Conservation (phyloP, 1,139 yeast genomes). For the Diutina mesorugosa region DNA sequence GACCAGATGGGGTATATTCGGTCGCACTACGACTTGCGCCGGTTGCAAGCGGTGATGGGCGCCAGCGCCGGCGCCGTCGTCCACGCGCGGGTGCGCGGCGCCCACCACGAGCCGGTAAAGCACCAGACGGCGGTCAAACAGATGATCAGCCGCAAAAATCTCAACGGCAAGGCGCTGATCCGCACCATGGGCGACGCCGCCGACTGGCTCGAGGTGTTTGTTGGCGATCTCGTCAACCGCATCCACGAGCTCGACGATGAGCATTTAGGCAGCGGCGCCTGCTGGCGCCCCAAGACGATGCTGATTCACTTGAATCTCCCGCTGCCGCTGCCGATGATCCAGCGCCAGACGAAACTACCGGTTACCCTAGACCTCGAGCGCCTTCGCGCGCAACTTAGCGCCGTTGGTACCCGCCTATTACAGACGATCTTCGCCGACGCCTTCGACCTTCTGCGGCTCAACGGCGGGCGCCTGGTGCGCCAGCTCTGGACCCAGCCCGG, state of each 20-base stretch:
- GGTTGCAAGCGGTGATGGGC: constrained; percentile 25
- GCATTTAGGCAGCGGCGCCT: neutral
- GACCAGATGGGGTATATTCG: constrained; percentile 35
- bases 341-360: neutral
- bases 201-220: constrained; percentile 75
- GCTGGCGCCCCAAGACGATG: neutral
- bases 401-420: neutral
- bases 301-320: neutral
- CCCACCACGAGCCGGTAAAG: constrained; percentile 36
- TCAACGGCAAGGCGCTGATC: constrained; percentile 42
- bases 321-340: neutral
- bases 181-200: constrained; percentile 41
- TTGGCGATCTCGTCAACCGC: constrained; percentile 67
- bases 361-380: neutral
- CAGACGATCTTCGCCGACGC: neutral
- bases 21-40: constrained; percentile 24
- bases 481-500: neutral
- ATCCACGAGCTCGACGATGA: constrained; percentile 70
- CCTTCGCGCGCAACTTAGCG: neutral
- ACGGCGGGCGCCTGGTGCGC: neutral
- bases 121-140: constrained; percentile 59
- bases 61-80: constrained; percentile 32
- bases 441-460: neutral
- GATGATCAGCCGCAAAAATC: constrained; percentile 81
- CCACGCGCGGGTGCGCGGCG: constrained; percentile 55